Base-by-base conservation (phyloP, 495 filamentous ascomycete genomes). In the Viridothelium virens region DNA sequence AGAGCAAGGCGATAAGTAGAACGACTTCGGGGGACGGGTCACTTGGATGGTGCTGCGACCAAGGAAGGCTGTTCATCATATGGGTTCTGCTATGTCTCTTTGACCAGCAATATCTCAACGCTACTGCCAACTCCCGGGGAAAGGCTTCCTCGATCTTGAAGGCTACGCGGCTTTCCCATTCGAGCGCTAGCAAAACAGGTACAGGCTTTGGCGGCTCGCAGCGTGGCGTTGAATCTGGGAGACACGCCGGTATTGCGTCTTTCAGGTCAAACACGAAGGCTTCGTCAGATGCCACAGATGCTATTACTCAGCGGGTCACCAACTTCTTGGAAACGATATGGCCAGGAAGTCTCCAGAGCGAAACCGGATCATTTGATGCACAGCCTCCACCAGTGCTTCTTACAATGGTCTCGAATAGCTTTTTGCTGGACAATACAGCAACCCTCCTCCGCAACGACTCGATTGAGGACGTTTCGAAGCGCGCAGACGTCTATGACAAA, bases 401-500 rank as follows among this genome's bases (percentile, higher is more conserved):
- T 16, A 53, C 67, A 0, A 73, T 77, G 68, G 65, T 77, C 1
- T 47, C 68, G 3, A 66, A 71, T 2, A 74, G 73, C 64, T 69
- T 68, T 37, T 59, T 77, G 18, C 61, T 74, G 18, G 69, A 74
- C 47, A 64, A 65, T 16, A 66, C 63, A 6, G 76, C 73, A 1
- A 69, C 73, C 18, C 68, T 77, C 4, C 64, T 78, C 7, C 69
- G 73, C 3, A 78, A 76, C 44, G 76, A 75, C 44, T 75, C 73
- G 6, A 48, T 78, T 25, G 71, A 75, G 46, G 74, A 78, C 61
- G 72, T 71, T n/a, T 66, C 68, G 18, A 73, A 66, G 37, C 70
- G 75, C 34, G 61, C 53, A 38, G 63, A 62, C 2, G 65, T 76
- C 4, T 78, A 77, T 63, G 64, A 73, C 36, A 66, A 44, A 2